Evolutionary conservation across 352 stramenopile species (phyloP), one percentile per base, ranked within the genome.

Genomic region (Phytophthora colocasiae): DNA sequence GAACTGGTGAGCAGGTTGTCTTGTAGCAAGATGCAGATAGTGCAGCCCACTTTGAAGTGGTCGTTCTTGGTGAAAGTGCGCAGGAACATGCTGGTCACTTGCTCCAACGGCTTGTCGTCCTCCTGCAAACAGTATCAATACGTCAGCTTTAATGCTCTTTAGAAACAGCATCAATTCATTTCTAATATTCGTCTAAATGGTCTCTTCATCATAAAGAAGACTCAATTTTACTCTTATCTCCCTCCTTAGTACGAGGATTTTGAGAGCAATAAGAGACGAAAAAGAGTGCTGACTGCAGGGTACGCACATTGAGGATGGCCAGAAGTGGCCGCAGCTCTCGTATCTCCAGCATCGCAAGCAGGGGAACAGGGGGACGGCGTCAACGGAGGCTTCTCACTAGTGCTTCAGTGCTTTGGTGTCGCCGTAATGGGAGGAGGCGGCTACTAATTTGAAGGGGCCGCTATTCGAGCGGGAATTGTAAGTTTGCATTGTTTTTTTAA

Each of bases 1-100:
- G 87, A 91, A 58, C 86, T 91, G 12, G 89, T 97, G 46, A 97
- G 85, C 60, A 97, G 69, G 44, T 97, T 97, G 75, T 97, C 91
- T 59, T 93, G 81, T 14, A 97, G 68, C 68, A 97, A 52, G 64
- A 96, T 93, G 73, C 85, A 96, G 59, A 97, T 83, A 38, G 86
- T 93, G 77, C 90, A 97, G 63, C 91, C 91, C 48, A 95, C 81
- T 89, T 94, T 93, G 66, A 95, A 95, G 69, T 95, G 87, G 70
- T 94, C 87, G 56, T 92, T 95, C 70, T 95, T 95, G 46, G 81
- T 92, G 69, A 93, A 95, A 8, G 87, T 92, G 40, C 82, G 81
- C 52, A 86, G 60, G 63, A 94, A 94, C 49, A 85, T 69, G 45
- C 71, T 83, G 9, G 71, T 59, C 24, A 95, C 87, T 58, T 89